Conservation (phyloP, 1,139 yeast genomes). For the Pichia sp. region DNA sequence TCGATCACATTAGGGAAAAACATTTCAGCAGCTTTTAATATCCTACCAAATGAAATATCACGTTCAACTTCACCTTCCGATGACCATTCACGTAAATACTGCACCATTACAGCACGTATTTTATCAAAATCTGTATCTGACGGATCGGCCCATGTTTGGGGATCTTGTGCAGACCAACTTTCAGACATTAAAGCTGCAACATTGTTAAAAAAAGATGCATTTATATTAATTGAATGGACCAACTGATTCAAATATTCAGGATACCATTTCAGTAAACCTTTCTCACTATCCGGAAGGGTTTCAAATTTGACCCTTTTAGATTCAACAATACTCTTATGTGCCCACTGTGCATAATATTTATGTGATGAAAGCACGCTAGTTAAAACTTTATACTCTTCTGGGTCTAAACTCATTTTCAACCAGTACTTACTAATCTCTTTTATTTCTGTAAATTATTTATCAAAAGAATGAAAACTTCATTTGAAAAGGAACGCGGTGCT, state of each 20-base stretch:
- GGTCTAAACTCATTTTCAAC: slow-evolving; percentile 7
- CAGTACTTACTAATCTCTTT: too few relatives aligned
- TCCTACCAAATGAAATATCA: slow-evolving; percentile 36
- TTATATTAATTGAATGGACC: slow-evolving; percentile 41
- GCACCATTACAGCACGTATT: slow-evolving; percentile 56
- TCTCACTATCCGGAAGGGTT: slow-evolving; percentile 37
- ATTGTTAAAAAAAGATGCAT: slow-evolving; percentile 40
- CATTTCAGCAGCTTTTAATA: slow-evolving; percentile 40
- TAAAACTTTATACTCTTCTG: slow-evolving; percentile 26
- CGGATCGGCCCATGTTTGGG: slow-evolving; percentile 27
- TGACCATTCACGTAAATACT: slow-evolving; percentile 74
- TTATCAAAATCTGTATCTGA: slow-evolving; percentile 48
- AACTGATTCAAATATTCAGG: slow-evolving; percentile 39
- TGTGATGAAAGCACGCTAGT: slow-evolving; percentile 27
- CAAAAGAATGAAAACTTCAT: neutral
- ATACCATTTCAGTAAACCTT: slow-evolving; percentile 47
- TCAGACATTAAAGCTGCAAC: slow-evolving; percentile 44
- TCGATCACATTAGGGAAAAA: slow-evolving; percentile 37
- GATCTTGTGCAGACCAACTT: slow-evolving; percentile 48
- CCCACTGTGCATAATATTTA: slow-evolving; percentile 28
- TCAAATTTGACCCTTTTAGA: slow-evolving; percentile 32
- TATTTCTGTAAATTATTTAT: too few relatives aligned
- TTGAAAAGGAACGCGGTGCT: neutral
- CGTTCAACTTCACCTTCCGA: slow-evolving; percentile 54
- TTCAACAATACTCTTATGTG: slow-evolving; percentile 25